Evolutionary conservation across 2,329 filamentous ascomycete species (phyloP), one percentile per base, ranked within the genome.

Genomic region (Helotiales sp.): DNA sequence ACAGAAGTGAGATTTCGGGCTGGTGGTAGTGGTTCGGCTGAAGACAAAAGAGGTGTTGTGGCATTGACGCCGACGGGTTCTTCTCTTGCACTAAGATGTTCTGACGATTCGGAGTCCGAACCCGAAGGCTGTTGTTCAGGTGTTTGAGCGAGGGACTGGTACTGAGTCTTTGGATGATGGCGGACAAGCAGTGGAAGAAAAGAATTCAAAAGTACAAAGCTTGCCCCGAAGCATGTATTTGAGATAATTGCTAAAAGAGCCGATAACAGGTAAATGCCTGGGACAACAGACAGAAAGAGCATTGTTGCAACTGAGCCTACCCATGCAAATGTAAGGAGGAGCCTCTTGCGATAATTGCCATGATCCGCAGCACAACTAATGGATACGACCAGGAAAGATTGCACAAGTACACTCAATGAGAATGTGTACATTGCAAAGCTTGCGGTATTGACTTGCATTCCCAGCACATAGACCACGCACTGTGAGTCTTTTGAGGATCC

Each of bases 401-500:
- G 95, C 10, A 97, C 74, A 19, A 97, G 74, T 1, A 99, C 95
- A 71, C 91, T 96, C 69, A 96, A 79, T 57, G 92, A 96, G 74
- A 99, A 99, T 1, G 92, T 97, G 75, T 98, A 98, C 91, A 98
- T 96, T 71, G 92, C 93, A 73, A 98, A 97, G 73, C 90, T 96
- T 33, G 93, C 93, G 0, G 93, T 97, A 74, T 98, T 98, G 76
- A 99, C 88, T 69, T 96, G 88, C 59, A 89, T 73, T 5, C 93
- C 93, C 24, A 96, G 77, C 5, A 98, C 79, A 63, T 88, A 84
- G 58, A 98, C 85, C 59, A 98, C 79, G 70, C 95, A 99, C 71
- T 96, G 91, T 49, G 80, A 81, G 64, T 79, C 63, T 65, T 72
- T 66, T 66, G 63, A 42, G 52, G 63, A 53, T 66, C 63, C 70